A percentile compares a stretch with the other conserved stretches of the same genome.
Evolutionary conservation across 1,139 yeast genomes (phyloP).

Genomic region (Blastobotrys indianensis): DNA sequence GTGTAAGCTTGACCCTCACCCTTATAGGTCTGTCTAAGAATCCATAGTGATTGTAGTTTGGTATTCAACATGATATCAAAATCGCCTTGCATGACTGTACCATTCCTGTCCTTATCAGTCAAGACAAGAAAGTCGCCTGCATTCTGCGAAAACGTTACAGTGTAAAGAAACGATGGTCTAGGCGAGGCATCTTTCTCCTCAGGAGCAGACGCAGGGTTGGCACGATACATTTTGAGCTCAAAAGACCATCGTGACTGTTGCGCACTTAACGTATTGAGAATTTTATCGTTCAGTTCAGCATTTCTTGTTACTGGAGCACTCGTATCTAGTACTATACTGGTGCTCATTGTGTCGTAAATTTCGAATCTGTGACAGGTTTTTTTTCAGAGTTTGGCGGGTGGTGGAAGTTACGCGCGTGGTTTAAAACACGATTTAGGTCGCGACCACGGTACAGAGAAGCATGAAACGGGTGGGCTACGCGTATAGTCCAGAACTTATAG

Average conservation of each 20-base stretch:
- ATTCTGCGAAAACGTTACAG: constrained; percentile 51
- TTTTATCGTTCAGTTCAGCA: constrained; percentile 58
- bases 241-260: constrained; percentile 58
- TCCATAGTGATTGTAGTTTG: constrained; percentile 69
- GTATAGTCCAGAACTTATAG: constrained; percentile 29
- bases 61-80: constrained; percentile 35
- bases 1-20: constrained; percentile 68
- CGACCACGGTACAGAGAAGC: background rate
- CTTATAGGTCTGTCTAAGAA: constrained; percentile 59
- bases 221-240: constrained; percentile 57
- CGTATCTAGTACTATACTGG: constrained; percentile 47
- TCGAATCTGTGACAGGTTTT: too few relatives aligned
- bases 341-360: background rate
- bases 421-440: background rate
- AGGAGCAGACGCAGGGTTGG: constrained; percentile 38
- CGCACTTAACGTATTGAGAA: constrained; percentile 58
- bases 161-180: constrained; percentile 41
- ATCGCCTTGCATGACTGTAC: constrained; percentile 30
- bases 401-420: too few relatives aligned
- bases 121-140: constrained; percentile 49
- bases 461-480: constrained; percentile 26
- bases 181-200: constrained; percentile 2
- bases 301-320: constrained; percentile 61
- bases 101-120: constrained; percentile 40
- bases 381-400: too few relatives aligned